Evolutionary conservation across 1,139 yeast species (phyloP).

Genomic region (Lodderomyces orthopsilosis): DNA sequence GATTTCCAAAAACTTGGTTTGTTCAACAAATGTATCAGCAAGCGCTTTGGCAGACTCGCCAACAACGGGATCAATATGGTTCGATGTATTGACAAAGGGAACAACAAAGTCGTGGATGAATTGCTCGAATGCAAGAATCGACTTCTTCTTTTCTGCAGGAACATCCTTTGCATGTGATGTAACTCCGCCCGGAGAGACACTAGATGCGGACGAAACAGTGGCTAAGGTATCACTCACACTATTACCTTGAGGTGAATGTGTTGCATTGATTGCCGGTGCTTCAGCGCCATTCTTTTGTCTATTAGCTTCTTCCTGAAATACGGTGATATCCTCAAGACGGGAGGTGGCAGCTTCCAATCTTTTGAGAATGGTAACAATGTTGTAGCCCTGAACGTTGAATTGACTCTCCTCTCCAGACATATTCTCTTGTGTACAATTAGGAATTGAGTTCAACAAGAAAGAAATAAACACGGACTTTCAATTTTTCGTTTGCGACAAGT

Average conservation of each 20-base stretch:
- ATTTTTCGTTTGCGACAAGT: too few species aligned
- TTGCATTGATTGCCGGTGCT: not conserved
- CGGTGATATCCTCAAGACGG: slow-evolving; percentile 83
- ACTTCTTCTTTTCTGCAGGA: slow-evolving; percentile 24
- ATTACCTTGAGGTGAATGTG: not conserved
- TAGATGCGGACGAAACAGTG: slow-evolving; percentile 9
- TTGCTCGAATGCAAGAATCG: slow-evolving; percentile 52
- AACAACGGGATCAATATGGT: slow-evolving; percentile 60
- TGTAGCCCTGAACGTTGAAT: slow-evolving; percentile 73
- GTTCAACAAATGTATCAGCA: slow-evolving; percentile 57
- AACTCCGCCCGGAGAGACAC: slow-evolving; percentile 12
- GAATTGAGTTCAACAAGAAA: not conserved
- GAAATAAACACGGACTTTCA: too few species aligned
- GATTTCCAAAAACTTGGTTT: slow-evolving; percentile 55
- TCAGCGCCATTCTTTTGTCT: slow-evolving; percentile 11
- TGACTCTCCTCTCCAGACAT: slow-evolving; percentile 50
- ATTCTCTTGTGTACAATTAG: not conserved
- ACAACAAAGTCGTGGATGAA: slow-evolving; percentile 52
- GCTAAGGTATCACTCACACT: not conserved
- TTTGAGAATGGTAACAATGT: slow-evolving; percentile 75
- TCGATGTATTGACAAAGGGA: slow-evolving; percentile 61
- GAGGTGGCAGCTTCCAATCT: slow-evolving; percentile 92
- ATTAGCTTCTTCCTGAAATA: slow-evolving; percentile 61
- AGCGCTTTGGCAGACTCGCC: slow-evolving; percentile 58
- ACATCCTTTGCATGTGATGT: not conserved